Evolutionary conservation across 257 asterid genomes (phyloP), one percentile per base, ranked within the genome.

Genomic region (Datura wrightii): DNA sequence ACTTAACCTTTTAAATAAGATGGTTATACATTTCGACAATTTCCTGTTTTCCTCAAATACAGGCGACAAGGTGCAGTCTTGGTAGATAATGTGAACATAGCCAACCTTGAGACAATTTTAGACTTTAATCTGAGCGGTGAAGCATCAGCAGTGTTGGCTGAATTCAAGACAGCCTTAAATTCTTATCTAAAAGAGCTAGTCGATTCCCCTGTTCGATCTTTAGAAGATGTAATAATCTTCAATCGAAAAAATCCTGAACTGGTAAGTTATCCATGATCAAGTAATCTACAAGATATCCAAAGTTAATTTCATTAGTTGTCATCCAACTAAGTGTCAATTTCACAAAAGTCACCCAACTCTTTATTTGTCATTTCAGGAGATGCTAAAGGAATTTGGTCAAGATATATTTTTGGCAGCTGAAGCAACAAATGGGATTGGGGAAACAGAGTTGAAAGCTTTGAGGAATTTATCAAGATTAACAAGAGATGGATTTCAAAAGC

Each of bases 31-130:
- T 69, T 16, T 10, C 1, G 7, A 41, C 53, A 69, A 16, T 69
- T 39, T 41, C 15, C 34, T n/a, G 56, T 66, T 58, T 41, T 83
- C 44, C 60, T 48, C 52, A 79, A 79, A 15, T 83, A 70, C 83
- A 90, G 94, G 89, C 56, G 39, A 34, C 71, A 83, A 18, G 92
- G 94, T 37, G 90, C 93, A 48, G 36, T 86, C 44, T 78, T 91
- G 82, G 84, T 91, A 1, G 90, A 89, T 55, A 71, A 86, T 58
- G 82, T 81, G 85, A 84, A 82, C 56, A 87, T 91, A 82, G 86
- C 85, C 39, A 56, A 87, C 24, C 52, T 86, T 48, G 83, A 83
- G 50, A 31, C 37, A 9, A 85, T 85, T 10, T 81, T 85, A 52
- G 39, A 18, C 55, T 10, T 48, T 9, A 85, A 56, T 67, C 14